Evolutionary conservation across 306 rosid species (phyloP).

Genomic region (Cicer yamashitae): DNA sequence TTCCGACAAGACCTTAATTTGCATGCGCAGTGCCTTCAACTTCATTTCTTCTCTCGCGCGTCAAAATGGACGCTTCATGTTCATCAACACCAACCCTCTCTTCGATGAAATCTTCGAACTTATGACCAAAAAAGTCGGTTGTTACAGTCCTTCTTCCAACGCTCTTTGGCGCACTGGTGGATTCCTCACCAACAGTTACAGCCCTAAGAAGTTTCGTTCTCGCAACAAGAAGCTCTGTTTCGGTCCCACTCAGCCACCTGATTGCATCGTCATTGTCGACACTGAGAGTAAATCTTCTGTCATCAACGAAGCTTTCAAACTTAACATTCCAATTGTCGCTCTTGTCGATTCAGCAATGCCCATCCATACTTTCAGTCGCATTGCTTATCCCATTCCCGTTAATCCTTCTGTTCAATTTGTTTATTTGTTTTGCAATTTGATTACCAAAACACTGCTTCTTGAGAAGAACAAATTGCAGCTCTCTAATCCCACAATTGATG

Average conservation of each 20-base stretch:
- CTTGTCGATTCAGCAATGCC: slow-evolving; percentile 76
- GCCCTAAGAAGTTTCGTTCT: slow-evolving; percentile 87
- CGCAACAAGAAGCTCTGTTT: slow-evolving; percentile 74
- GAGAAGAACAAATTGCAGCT: slow-evolving; percentile 47
- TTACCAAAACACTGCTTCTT: slow-evolving; percentile 71
- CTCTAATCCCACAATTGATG: slow-evolving; percentile 37
- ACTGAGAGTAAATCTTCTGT: slow-evolving; percentile 70
- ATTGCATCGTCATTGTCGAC: slow-evolving; percentile 72
- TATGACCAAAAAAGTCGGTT: slow-evolving; percentile 69
- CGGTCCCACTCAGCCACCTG: slow-evolving; percentile 78
- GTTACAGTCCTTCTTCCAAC: slow-evolving; percentile 54
- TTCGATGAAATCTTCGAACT: slow-evolving; percentile 76
- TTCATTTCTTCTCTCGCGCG: slow-evolving; percentile 75
- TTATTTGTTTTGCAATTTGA: slow-evolving; percentile 76
- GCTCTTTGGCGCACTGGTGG: slow-evolving; percentile 82
- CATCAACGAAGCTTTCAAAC: slow-evolving; percentile 65
- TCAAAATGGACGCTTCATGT: slow-evolving; percentile 77
- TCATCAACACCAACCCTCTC: slow-evolving; percentile 81
- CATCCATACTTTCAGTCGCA: slow-evolving; percentile 52
- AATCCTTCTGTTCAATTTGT: slow-evolving; percentile 73
- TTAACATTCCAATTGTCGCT: slow-evolving; percentile 81
- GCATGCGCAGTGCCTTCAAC: slow-evolving; percentile 74
- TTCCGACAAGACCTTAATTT: slow-evolving; percentile 75
- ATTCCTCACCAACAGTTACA: slow-evolving; percentile 70
- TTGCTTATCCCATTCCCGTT: slow-evolving; percentile 83